Conservation (phyloP, 2,329 filamentous ascomycete species). For the Pseudocercospora cruenta region DNA sequence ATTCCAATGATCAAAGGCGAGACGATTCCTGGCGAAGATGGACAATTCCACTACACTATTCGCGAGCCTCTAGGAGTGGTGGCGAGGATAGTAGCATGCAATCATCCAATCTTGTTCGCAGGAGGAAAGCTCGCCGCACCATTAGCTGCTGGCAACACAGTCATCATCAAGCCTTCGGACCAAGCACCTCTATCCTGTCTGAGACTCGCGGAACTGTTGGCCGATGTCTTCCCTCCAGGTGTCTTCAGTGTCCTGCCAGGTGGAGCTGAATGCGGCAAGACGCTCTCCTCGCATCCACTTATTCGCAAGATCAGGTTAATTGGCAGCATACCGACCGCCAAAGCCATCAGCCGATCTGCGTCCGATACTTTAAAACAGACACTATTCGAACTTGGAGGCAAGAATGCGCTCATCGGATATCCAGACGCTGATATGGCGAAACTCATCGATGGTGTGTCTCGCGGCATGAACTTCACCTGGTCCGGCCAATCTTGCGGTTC, state of each 20-base stretch:
- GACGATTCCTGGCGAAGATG: conserved; percentile 28
- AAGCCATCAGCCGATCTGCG: conserved; percentile 39
- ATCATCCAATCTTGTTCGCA: conserved; percentile 62
- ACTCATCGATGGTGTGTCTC: conserved; percentile 39
- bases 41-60: conserved; percentile 34
- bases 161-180: conserved; percentile 43
- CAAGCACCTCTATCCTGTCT: conserved; percentile 31
- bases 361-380: conserved; percentile 41
- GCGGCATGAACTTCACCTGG: conserved; percentile 37
- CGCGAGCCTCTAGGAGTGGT: conserved; percentile 63
- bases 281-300: conserved; percentile 37
- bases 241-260: conserved; percentile 30
- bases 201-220: conserved; percentile 28
- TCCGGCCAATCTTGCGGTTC: conserved; percentile 32
- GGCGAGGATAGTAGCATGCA: conserved; percentile 61
- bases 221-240: conserved; percentile 29
- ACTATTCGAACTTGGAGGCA: conserved; percentile 44
- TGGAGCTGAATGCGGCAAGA: conserved; percentile 39
- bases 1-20: conserved; percentile 35
- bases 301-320: conserved; percentile 44
- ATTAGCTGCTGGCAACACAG: conserved; percentile 41
- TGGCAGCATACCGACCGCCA: conserved; percentile 40
- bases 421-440: conserved; percentile 39
- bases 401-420: conserved; percentile 43
- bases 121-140: conserved; percentile 51